phyloP scores from a whole-genome alignment of 192 early-diverging fungal species.

The Endogone sp. region DNA sequence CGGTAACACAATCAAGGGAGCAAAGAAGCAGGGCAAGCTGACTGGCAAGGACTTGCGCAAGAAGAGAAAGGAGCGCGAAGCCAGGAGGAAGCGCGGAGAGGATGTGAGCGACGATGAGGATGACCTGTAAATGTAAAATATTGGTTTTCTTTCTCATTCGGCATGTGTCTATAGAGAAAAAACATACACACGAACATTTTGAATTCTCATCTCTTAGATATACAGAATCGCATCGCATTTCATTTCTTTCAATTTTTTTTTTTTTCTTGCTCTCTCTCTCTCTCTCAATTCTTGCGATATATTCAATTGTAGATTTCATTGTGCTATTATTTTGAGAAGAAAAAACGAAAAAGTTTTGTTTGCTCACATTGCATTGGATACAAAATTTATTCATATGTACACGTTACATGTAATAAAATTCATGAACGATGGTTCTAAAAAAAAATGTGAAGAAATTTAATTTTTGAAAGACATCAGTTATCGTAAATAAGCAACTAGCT shows the following conservation, averaged over 20 bases:
- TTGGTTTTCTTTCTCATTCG: not conserved
- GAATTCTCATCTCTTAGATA: not conserved
- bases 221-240: not conserved
- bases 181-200: not conserved
- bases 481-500: too few relatives aligned
- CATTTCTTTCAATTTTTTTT: not conserved
- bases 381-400: too few relatives aligned
- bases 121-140: conserved; percentile 28
- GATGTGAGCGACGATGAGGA: conserved; percentile 44
- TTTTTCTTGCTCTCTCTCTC: not conserved
- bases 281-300: not conserved
- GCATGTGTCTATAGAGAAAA: not conserved
- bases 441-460: too few relatives aligned
- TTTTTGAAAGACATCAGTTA: too few relatives aligned
- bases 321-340: not conserved
- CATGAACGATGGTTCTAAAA: too few relatives aligned
- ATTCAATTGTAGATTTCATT: not conserved
- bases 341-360: too few relatives aligned
- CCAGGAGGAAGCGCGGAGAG: conserved; percentile 53
- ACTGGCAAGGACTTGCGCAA: conserved; percentile 48
- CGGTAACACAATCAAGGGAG: conserved; percentile 72
- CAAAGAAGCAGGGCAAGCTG: conserved; percentile 57
- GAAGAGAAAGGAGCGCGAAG: conserved; percentile 57
- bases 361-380: too few relatives aligned
- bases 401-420: too few relatives aligned